Base-by-base conservation (phyloP, 1,139 yeast species). In the Geotrichum carabidarum region DNA sequence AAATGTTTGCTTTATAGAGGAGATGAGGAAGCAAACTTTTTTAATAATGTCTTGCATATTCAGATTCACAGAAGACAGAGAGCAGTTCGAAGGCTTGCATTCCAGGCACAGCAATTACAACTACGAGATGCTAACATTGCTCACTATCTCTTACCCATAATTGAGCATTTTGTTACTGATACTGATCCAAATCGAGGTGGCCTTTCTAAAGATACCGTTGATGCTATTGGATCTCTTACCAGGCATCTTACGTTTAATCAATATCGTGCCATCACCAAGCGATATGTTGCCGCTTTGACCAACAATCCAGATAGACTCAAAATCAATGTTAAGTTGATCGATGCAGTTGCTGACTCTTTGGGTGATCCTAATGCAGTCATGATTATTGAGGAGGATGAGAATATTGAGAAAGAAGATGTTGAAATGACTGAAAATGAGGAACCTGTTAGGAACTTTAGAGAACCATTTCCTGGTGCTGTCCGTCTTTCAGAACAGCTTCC, bases 21-120 rank as follows among this genome's bases (percentile, higher is more conserved):
- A 44, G 95, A 89, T 63, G 95, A 85, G 48, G 96, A 89, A 63
- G 86, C 90, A 1, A 84, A 88, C 67, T 90, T 93, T 66, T 93
- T 93, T 73, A 73, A 76, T 56, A 90, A 90, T 64, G 77, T 94
- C 44, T 79, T 79, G 58, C 97, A 93, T 67, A 83, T 93, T 51
- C 99, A 94, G 71, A 67, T 85, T 22, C 91, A 86, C 65, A 81
- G 95, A 71, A 84, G 97, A 63, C 90, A 86, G 67, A 78, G 89
- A 63, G 95, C 97, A 0, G 76, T 93, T 30, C 78, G 81, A 62
- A 78, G 87, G 57, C 72, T 89, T 36, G 74, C 76, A 31, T 74
- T 74, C 8, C 60, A 73, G 46, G 74, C 77, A 0, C 50, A 60
- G 12, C 62, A 71, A 31, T 61, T 63, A 9, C 58, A 61, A 22